These are phyloP conservation scores for Candida schatavii DNA, from an alignment of 805 yeast species.

Conservation along the genomic window DNA sequence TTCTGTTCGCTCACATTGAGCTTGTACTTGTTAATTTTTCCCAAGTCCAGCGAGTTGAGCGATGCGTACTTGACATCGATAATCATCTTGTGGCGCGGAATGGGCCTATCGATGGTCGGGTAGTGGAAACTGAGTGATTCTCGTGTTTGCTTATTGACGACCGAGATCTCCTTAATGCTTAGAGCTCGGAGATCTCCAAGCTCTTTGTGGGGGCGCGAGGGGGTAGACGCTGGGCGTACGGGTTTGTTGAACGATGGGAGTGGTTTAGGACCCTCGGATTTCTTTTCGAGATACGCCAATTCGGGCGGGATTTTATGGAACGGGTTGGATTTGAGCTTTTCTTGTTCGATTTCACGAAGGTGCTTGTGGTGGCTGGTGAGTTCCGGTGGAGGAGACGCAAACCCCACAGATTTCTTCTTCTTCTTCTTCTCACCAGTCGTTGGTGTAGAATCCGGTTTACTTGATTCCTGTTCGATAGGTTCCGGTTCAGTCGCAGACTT, in stretches of 20 bases:
- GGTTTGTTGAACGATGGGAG: constrained; percentile 10
- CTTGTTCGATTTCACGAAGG: constrained; percentile 25
- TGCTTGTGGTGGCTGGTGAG: constrained; percentile 31
- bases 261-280: constrained; percentile 21
- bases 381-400: constrained; percentile 37
- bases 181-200: constrained; percentile 49
- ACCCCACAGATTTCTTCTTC: constrained; percentile 32
- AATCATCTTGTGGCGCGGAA: constrained; percentile 46
- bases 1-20: constrained; percentile 52
- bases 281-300: constrained; percentile 33
- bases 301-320: constrained; percentile 43
- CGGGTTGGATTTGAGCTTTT: constrained; percentile 25
- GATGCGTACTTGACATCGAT: constrained; percentile 60
- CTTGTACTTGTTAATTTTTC: constrained; percentile 54
- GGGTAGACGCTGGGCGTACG: constrained; percentile 1
- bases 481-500: too few species aligned
- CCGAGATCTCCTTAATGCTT: constrained; percentile 49
- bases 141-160: constrained; percentile 37
- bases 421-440: constrained; percentile 1
- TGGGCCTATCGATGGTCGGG: constrained; percentile 47
- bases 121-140: constrained; percentile 51
- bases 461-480: too few species aligned
- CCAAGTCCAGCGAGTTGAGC: constrained; percentile 64
- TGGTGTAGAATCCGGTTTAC: too few species aligned
- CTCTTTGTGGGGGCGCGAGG: constrained; percentile 1